phyloP scores from a whole-genome alignment of 352 stramenopile genomes.

The Thraustochytrium sp. region DNA sequence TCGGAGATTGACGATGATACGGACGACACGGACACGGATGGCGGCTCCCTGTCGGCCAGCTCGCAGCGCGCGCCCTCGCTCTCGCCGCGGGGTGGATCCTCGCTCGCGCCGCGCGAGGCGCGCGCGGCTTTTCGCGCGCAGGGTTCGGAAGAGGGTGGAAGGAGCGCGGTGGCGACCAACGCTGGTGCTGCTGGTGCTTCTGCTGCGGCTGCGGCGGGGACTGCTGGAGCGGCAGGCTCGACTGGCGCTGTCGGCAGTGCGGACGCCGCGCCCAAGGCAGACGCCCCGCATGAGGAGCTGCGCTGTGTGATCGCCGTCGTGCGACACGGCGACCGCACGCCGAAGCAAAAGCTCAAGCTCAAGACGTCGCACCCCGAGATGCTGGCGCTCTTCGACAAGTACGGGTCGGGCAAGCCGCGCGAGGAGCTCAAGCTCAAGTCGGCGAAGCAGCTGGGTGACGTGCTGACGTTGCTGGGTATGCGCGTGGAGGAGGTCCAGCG shows the following conservation, averaged over 20 bases:
- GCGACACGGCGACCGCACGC: slow-evolving; percentile 95
- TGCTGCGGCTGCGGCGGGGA: no score
- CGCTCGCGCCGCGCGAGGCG: no score
- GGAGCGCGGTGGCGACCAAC: no score
- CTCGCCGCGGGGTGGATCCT: no score
- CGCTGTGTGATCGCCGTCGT: slow-evolving; percentile 97
- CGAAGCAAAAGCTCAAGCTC: slow-evolving; percentile 98
- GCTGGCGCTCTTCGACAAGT: slow-evolving; percentile 22
- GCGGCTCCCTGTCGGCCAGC: no score
- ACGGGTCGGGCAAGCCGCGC: neutral
- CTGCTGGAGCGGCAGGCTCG: neutral
- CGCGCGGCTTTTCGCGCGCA: no score
- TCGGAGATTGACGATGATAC: neutral
- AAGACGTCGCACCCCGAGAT: slow-evolving; percentile 51
- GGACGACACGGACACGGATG: neutral
- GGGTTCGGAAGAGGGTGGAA: no score
- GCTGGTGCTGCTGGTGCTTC: neutral
- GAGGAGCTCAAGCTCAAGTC: slow-evolving; percentile 71
- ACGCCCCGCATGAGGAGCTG: slow-evolving; percentile 84
- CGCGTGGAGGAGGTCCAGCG: slow-evolving; percentile 48
- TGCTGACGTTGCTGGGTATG: slow-evolving; percentile 58
- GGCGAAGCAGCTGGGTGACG: slow-evolving; percentile 63
- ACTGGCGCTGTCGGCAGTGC: neutral
- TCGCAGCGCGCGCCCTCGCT: no score
- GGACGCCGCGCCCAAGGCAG: slow-evolving; percentile 30